These are phyloP conservation scores for Backusella luteola DNA, from an alignment of 192 early-diverging fungal genomes.

Conservation along the genomic window DNA sequence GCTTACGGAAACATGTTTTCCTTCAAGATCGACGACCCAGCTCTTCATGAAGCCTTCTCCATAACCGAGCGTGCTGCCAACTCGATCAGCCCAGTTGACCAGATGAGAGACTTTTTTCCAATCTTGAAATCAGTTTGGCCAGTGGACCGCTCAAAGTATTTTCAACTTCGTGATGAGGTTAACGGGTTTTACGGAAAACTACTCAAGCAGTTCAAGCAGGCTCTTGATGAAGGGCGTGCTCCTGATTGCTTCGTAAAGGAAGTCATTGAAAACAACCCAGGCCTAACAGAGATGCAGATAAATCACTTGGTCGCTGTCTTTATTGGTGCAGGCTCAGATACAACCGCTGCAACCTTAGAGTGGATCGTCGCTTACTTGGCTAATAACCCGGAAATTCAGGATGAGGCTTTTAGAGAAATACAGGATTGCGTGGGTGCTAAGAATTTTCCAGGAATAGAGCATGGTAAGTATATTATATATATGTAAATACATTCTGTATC, in stretches of 20 bases:
- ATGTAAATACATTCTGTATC: background rate
- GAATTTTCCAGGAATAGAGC: conserved; percentile 17
- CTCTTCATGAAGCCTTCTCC: conserved; percentile 31
- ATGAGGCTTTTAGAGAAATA: conserved; percentile 33
- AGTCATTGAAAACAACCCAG: background rate
- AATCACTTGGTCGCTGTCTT: conserved; percentile 24
- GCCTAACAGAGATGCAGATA: conserved; percentile 18
- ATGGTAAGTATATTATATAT: conserved; percentile 17
- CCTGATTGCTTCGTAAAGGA: conserved; percentile 38
- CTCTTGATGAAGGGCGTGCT: background rate
- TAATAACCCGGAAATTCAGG: conserved; percentile 34
- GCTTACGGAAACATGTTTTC: conserved; percentile 26
- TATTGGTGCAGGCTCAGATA: conserved; percentile 39
- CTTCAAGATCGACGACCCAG: conserved; percentile 22
- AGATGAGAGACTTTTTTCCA: conserved; percentile 36
- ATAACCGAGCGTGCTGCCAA: conserved; percentile 22
- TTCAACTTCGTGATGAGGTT: background rate
- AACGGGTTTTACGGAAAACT: conserved; percentile 32
- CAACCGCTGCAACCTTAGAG: conserved; percentile 29
- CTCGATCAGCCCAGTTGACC: conserved; percentile 22
- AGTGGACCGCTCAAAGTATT: background rate
- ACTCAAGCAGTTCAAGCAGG: conserved; percentile 5
- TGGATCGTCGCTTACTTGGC: conserved; percentile 35
- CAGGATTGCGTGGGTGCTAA: conserved; percentile 21
- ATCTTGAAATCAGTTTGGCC: conserved; percentile 25